phyloP scores from a whole-genome alignment of 1,284 basidiomycete species.

The Athelia sp. region DNA sequence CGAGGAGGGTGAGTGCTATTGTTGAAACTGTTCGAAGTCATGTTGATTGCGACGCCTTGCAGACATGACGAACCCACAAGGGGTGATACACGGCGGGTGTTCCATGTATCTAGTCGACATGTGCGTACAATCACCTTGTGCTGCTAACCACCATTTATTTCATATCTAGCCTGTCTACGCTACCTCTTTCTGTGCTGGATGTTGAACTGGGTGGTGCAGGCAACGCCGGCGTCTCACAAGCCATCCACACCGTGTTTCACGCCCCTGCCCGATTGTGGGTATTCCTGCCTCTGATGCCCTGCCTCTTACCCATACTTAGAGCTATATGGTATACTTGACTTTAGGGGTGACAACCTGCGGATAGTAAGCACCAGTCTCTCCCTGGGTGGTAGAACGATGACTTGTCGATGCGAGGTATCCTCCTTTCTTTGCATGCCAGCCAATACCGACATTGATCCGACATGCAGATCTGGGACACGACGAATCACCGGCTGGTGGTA shows the following conservation, averaged over 20 bases:
- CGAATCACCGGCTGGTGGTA: slow-evolving; percentile 33
- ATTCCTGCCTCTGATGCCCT: slow-evolving; percentile 3
- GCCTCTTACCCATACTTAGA: neutral
- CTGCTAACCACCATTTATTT: neutral
- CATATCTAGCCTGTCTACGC: slow-evolving; percentile 24
- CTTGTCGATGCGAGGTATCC: slow-evolving; percentile 29
- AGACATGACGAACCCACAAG: slow-evolving; percentile 45
- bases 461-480: slow-evolving; percentile 38
- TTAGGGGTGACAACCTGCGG: slow-evolving; percentile 33
- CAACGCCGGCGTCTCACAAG: slow-evolving; percentile 32
- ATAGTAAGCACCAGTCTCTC: slow-evolving; percentile 34
- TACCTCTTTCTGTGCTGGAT: slow-evolving; percentile 22
- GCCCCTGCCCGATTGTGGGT: slow-evolving; percentile 29
- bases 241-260: slow-evolving; percentile 35
- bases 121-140: slow-evolving; percentile 21
- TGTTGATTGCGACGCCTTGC: neutral
- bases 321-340: neutral
- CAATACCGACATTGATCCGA: neutral
- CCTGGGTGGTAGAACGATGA: slow-evolving; percentile 25
- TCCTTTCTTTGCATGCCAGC: neutral
- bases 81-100: slow-evolving; percentile 42
- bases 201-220: slow-evolving; percentile 14
- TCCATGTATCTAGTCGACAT: slow-evolving; percentile 40
- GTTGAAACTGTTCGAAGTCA: neutral
- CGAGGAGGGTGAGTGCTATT: slow-evolving; percentile 30